Evolutionary conservation across 179 eudicot genomes (phyloP).

Genomic region (Spergularia azorica): DNA sequence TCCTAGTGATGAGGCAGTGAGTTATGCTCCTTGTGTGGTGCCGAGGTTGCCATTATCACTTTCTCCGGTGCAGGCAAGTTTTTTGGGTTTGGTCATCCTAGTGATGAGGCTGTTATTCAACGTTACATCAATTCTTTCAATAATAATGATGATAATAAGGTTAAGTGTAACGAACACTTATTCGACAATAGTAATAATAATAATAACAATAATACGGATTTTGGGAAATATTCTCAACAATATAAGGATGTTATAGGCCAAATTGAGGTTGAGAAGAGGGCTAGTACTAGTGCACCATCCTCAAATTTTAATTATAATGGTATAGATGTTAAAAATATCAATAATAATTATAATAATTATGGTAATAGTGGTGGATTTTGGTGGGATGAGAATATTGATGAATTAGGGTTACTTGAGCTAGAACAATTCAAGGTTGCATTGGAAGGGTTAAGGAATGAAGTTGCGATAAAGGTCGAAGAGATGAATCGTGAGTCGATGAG

Average conservation of each 20-base stretch:
- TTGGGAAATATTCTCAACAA: background rate
- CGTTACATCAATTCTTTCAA: conserved; percentile 8
- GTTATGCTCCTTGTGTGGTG: conserved; percentile 19
- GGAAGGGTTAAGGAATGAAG: conserved; percentile 23
- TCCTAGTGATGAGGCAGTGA: no score
- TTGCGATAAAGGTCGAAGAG: background rate
- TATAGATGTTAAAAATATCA: background rate
- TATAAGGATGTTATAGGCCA: background rate
- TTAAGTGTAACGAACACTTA: background rate
- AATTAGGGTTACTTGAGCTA: conserved; percentile 13
- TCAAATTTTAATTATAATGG: background rate
- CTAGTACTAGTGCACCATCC: conserved; percentile 5
- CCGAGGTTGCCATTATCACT: conserved; percentile 21
- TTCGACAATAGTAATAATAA: background rate
- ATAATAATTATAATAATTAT: background rate
- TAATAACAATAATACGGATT: background rate
- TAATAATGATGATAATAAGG: no score
- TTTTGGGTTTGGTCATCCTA: conserved; percentile 30
- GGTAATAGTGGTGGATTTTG: conserved; percentile 14
- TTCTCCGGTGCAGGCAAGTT: conserved; percentile 26
- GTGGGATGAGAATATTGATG: conserved; percentile 24
- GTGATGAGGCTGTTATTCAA: background rate
- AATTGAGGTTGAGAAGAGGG: conserved; percentile 12
- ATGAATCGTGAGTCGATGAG: background rate
- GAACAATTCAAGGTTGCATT: conserved; percentile 19